Evolutionary conservation across 176 grass and related monocot species (phyloP).

Genomic region (Olyra latifolia): DNA sequence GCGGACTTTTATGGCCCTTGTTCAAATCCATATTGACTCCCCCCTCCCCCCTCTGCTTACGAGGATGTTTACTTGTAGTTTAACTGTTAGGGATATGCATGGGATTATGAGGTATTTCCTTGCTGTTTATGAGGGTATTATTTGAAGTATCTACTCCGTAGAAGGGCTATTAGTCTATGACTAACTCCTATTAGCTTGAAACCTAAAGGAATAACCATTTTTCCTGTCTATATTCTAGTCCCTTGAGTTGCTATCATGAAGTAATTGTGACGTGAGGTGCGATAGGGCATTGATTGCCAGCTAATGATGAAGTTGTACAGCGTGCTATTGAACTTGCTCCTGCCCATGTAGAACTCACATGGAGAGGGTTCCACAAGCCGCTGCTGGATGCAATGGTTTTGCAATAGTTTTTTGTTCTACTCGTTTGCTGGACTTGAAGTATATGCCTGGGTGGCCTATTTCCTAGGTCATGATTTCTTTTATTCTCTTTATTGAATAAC

Average conservation of each 20-base stretch:
- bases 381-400: background rate
- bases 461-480: background rate
- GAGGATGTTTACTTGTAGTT: background rate
- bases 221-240: background rate
- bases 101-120: background rate
- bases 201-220: too few relatives aligned
- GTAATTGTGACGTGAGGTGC: constrained; percentile 2
- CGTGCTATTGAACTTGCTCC: background rate
- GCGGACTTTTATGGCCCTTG: background rate
- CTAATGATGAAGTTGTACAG: constrained; percentile 13
- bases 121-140: background rate
- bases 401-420: background rate
- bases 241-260: background rate
- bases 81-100: background rate
- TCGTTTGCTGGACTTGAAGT: background rate
- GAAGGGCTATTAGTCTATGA: background rate
- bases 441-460: background rate
- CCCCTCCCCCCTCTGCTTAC: background rate
- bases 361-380: background rate
- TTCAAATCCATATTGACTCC: background rate
- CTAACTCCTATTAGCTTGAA: background rate
- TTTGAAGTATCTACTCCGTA: background rate
- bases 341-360: background rate
- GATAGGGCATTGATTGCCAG: background rate
- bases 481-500: background rate